These are phyloP conservation scores for Acanthamoeba triangularis DNA, from an alignment of 208 protist species.

Conservation along the genomic window DNA sequence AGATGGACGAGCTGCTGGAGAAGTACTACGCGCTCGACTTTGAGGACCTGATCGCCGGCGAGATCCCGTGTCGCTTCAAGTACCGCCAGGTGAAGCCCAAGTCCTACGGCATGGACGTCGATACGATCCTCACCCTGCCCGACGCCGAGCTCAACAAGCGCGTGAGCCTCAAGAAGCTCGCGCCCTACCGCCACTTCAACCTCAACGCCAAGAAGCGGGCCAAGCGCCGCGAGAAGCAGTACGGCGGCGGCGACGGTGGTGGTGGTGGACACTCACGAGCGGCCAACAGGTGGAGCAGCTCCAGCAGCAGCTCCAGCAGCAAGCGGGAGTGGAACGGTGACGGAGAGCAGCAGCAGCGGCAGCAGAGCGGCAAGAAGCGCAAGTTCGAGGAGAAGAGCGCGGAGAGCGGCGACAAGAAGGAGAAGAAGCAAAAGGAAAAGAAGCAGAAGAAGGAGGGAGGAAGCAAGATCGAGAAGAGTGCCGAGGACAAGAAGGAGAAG, in stretches of 20 bases:
- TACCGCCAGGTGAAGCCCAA: slow-evolving; percentile 63
- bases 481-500: not conserved
- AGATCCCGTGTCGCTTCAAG: slow-evolving; percentile 62
- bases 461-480: not conserved
- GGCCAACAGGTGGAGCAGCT: not conserved
- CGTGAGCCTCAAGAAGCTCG: slow-evolving; percentile 54
- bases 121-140: not conserved
- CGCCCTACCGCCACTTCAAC: slow-evolving; percentile 50
- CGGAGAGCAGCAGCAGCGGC: too few relatives aligned
- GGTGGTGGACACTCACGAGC: not conserved
- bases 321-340: not conserved
- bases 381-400: not conserved
- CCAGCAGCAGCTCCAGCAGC: not conserved
- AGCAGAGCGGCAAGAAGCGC: not conserved
- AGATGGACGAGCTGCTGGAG: too few relatives aligned
- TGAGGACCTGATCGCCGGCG: slow-evolving; percentile 66
- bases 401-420: not conserved
- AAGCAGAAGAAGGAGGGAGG: not conserved
- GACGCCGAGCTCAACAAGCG: slow-evolving; percentile 51
- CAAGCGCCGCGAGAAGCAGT: not conserved
- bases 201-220: slow-evolving; percentile 31
- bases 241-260: too few relatives aligned
- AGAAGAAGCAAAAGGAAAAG: too few relatives aligned
- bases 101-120: slow-evolving; percentile 6
- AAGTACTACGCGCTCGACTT: slow-evolving; percentile 65